Evolutionary conservation across 2,329 filamentous ascomycete genomes (phyloP).

Genomic region (Salinomyces thailandicus): DNA sequence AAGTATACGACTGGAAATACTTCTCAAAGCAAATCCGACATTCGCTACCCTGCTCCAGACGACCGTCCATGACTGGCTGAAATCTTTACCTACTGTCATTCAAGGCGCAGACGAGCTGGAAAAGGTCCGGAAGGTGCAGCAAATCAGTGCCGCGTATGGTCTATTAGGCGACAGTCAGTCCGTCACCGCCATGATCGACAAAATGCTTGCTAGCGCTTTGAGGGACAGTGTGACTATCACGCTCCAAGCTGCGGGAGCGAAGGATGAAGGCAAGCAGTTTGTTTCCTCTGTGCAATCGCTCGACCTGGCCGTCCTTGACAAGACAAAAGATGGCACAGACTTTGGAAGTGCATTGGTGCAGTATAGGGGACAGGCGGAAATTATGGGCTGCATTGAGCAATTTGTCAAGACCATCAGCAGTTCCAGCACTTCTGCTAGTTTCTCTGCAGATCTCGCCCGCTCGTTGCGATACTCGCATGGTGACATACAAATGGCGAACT

Average conservation of each 20-base stretch:
- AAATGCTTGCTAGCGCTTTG: slow-evolving; percentile 56
- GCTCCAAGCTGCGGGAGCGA: slow-evolving; percentile 24
- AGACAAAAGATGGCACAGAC: slow-evolving; percentile 3
- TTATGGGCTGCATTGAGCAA: slow-evolving; percentile 17
- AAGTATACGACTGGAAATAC: slow-evolving; percentile 32
- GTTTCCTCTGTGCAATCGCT: slow-evolving; percentile 15
- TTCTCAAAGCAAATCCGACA: slow-evolving; percentile 52
- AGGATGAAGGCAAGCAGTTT: slow-evolving; percentile 13
- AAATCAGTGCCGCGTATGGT: slow-evolving; percentile 63
- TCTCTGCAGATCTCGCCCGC: slow-evolving; percentile 57
- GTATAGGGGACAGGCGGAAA: slow-evolving; percentile 17
- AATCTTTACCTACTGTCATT: slow-evolving; percentile 70
- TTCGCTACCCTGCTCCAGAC: slow-evolving; percentile 56
- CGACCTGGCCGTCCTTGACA: slow-evolving; percentile 7
- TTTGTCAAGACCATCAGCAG: slow-evolving; percentile 27
- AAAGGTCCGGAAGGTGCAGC: slow-evolving; percentile 61
- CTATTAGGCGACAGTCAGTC: slow-evolving; percentile 54
- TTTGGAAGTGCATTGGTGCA: slow-evolving; percentile 19
- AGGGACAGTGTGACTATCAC: slow-evolving; percentile 58
- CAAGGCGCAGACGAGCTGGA: slow-evolving; percentile 70
- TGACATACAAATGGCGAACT: slow-evolving; percentile 54
- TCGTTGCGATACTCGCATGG: slow-evolving; percentile 49
- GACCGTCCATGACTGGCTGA: slow-evolving; percentile 70
- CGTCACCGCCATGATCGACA: slow-evolving; percentile 56
- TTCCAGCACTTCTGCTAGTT: slow-evolving; percentile 7